phyloP scores from a whole-genome alignment of 306 rosid species.

The Mimosa bimucronata region DNA sequence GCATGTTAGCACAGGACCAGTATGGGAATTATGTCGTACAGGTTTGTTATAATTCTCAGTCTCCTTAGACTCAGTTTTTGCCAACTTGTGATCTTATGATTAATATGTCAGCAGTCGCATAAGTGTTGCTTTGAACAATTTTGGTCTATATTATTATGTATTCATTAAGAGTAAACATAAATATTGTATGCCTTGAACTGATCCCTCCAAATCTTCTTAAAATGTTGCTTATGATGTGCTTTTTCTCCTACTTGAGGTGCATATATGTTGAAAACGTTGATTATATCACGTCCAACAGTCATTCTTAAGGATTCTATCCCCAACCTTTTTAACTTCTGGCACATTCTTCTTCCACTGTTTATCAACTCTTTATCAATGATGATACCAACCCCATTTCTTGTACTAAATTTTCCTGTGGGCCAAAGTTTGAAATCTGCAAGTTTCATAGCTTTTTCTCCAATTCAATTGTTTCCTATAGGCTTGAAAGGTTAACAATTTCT shows the following conservation, averaged over 20 bases:
- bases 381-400: not conserved
- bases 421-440: not conserved
- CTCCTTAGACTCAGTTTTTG: slow-evolving; percentile 3
- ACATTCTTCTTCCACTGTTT: not conserved
- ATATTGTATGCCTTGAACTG: no score
- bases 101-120: slow-evolving; percentile 2
- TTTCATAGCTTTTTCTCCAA: no score
- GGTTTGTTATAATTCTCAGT: slow-evolving; percentile 55
- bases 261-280: no score
- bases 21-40: slow-evolving; percentile 97
- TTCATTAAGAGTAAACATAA: no score
- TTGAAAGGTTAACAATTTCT: not conserved
- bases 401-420: no score
- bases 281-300: no score
- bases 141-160: no score
- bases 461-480: not conserved
- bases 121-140: no score
- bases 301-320: not conserved
- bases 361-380: not conserved
- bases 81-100: slow-evolving; percentile 29
- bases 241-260: no score
- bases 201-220: no score
- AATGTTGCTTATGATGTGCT: no score
- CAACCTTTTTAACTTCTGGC: not conserved
- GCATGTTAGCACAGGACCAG: slow-evolving; percentile 95